phyloP scores from a whole-genome alignment of 345 rosid species.

The Clarkia xantiana region DNA sequence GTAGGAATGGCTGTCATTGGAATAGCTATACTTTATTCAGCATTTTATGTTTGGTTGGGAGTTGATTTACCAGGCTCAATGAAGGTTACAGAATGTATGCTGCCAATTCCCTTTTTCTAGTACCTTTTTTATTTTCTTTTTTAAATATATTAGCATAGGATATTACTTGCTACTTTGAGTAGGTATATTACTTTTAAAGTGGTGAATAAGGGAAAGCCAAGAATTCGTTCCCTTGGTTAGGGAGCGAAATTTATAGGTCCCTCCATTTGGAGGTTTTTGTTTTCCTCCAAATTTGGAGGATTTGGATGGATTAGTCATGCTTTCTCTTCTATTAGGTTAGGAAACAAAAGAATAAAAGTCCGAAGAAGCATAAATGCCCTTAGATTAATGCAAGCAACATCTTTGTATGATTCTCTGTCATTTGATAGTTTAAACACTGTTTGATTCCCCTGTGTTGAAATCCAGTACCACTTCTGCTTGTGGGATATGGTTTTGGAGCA shows the following conservation, averaged over 20 bases:
- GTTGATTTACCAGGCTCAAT: conserved; percentile 76
- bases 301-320: too few relatives aligned
- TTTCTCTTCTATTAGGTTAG: too few relatives aligned
- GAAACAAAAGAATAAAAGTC: too few relatives aligned
- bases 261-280: too few relatives aligned
- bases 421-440: background rate
- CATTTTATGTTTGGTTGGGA: conserved; percentile 85
- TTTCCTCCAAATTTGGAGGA: too few relatives aligned
- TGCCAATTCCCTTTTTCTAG: conserved; percentile 8
- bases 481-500: conserved; percentile 99
- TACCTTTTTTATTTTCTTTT: background rate
- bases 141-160: background rate
- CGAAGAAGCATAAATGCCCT: too few relatives aligned
- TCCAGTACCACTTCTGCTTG: conserved; percentile 95
- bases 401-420: background rate
- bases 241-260: too few relatives aligned
- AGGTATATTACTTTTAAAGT: too few relatives aligned
- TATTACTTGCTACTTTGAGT: too few relatives aligned
- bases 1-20: conserved; percentile 99
- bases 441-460: conserved; percentile 6
- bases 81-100: conserved; percentile 90
- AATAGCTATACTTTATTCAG: conserved; percentile 81
- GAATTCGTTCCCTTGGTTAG: too few relatives aligned
- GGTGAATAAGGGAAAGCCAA: too few relatives aligned
- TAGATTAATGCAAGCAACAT: background rate